Evolutionary conservation across 2,329 filamentous ascomycete genomes (phyloP).

Genomic region (Aspergillus cejpii): DNA sequence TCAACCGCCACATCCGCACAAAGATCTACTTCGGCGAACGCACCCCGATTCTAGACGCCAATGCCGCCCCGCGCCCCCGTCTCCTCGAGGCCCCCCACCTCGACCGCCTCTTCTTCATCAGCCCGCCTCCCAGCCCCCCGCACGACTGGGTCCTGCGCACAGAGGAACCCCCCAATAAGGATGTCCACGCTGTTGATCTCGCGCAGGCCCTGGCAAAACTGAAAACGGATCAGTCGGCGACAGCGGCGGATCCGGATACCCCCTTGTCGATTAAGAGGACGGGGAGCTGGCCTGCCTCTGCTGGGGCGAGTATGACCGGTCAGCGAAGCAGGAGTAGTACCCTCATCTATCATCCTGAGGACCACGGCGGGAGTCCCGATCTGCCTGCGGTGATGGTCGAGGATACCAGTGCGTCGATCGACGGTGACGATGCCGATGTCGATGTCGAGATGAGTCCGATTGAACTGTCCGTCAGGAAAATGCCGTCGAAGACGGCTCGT

Average conservation of each 20-base stretch:
- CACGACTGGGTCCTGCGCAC: slow-evolving; percentile 59
- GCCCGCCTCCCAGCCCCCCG: slow-evolving; percentile 56
- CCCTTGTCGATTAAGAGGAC: slow-evolving; percentile 34
- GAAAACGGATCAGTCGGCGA: slow-evolving; percentile 24
- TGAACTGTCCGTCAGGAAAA: slow-evolving; percentile 40
- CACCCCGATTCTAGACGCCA: slow-evolving; percentile 41
- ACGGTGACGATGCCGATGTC: slow-evolving; percentile 43
- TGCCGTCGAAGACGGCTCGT: slow-evolving; percentile 47
- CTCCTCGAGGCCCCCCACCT: slow-evolving; percentile 52
- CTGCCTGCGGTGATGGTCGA: slow-evolving; percentile 59
- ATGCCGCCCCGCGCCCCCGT: slow-evolving; percentile 31
- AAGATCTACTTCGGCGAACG: slow-evolving; percentile 50
- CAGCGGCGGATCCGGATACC: slow-evolving; percentile 26
- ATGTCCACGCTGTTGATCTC: slow-evolving; percentile 58
- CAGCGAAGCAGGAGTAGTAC: slow-evolving; percentile 50
- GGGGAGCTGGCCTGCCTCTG: slow-evolving; percentile 27
- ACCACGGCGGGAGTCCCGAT: slow-evolving; percentile 54
- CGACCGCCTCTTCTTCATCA: slow-evolving; percentile 61
- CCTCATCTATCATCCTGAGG: slow-evolving; percentile 57
- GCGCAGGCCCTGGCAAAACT: slow-evolving; percentile 51
- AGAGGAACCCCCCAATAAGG: slow-evolving; percentile 60
- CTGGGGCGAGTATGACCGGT: slow-evolving; percentile 24
- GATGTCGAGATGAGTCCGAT: slow-evolving; percentile 41
- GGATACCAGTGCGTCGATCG: slow-evolving; percentile 48
- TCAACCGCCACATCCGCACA: slow-evolving; percentile 30